Base-by-base conservation (phyloP, 148 eudicot species). In the Fagopyrum tataricum region DNA sequence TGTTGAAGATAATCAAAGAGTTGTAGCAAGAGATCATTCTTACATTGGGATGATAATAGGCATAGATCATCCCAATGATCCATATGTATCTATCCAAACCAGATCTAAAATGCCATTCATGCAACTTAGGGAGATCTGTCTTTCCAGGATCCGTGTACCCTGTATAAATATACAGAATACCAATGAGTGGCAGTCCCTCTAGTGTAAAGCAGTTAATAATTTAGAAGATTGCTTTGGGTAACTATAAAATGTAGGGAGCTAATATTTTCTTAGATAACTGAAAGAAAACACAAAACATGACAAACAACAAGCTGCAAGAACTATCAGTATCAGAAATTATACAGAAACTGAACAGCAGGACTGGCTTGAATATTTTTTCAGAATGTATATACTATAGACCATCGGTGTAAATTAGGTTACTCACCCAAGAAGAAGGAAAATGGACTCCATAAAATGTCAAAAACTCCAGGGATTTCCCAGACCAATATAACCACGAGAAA, bases 71-170 rank as follows among this genome's bases (percentile, higher is more conserved):
- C 68, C 98, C 98, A 64, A 91, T 82, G 72, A 94, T 91, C 98
- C 98, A 94, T 73, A 94, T 85, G 78, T 94, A 91, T 43, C 98
- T 96, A 84, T 94, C 98, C 81, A 94, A 93, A 75, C 98, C 98
- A 70, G 98, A 94, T 86, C 98, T 87, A 78, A 94, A 94, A 77
- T 94, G 98, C 98, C 98, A 94, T 72, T 94, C 98, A 67, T 91
- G 93, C 71, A 90, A 76, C 62, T 86, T 91, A 79, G 97, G 91
- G 73, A 94, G 85, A 80, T 90, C 91, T 37, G 96, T 97, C 82
- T 94, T 91, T 77, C 90, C 98, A 71, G 98, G 98, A 86, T 91
- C 98, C 74, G 77, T 72, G 79, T 94, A 94, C 14, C 90, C 98
- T 94, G 89, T 71, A 74, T 81, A 41, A 9, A 13, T 18, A 42